A percentile compares a stretch with the other conserved stretches of the same genome.
These are phyloP conservation scores for Colletotrichum falcatum DNA, from an alignment of 2,329 filamentous ascomycete species.

Conservation along the genomic window DNA sequence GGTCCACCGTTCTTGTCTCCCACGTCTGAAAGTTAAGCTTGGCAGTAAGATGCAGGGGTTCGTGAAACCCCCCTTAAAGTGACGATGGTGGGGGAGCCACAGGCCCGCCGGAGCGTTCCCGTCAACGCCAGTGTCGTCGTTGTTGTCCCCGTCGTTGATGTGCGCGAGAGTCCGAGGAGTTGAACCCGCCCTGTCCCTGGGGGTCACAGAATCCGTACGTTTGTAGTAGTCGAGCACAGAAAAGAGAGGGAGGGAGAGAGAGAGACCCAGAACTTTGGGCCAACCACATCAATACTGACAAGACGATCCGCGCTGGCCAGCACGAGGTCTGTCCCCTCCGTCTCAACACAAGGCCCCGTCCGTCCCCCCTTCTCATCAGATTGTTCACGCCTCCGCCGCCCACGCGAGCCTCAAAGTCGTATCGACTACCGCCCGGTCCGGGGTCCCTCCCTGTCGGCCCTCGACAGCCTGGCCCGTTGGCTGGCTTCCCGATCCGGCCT, in stretches of 20 bases:
- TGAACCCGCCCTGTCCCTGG: background rate
- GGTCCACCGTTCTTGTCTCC: slow-evolving; percentile 23
- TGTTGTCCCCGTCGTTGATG: background rate
- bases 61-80: slow-evolving; percentile 36
- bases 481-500: slow-evolving; percentile 21
- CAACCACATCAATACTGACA: background rate
- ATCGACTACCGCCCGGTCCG: slow-evolving; percentile 15
- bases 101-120: slow-evolving; percentile 29
- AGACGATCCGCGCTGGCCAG: background rate
- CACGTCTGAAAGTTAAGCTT: slow-evolving; percentile 38
- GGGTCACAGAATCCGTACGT: slow-evolving; percentile 2
- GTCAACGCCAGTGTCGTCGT: background rate
- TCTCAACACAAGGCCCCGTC: slow-evolving; percentile 23
- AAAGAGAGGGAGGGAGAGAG: too few relatives aligned
- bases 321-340: slow-evolving; percentile 5
- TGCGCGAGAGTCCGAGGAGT: background rate
- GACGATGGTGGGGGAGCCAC: slow-evolving; percentile 10
- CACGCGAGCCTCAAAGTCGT: slow-evolving; percentile 30
- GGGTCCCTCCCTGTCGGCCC: slow-evolving; percentile 21
- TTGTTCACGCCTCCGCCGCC: background rate
- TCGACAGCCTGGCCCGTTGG: slow-evolving; percentile 14
- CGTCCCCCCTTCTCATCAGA: background rate
- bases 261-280: background rate
- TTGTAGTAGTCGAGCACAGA: background rate
- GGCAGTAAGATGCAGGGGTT: slow-evolving; percentile 38